Evolutionary conservation across 768 basidiomycete species (phyloP).

Genomic region (Pleurotus sapidus): DNA sequence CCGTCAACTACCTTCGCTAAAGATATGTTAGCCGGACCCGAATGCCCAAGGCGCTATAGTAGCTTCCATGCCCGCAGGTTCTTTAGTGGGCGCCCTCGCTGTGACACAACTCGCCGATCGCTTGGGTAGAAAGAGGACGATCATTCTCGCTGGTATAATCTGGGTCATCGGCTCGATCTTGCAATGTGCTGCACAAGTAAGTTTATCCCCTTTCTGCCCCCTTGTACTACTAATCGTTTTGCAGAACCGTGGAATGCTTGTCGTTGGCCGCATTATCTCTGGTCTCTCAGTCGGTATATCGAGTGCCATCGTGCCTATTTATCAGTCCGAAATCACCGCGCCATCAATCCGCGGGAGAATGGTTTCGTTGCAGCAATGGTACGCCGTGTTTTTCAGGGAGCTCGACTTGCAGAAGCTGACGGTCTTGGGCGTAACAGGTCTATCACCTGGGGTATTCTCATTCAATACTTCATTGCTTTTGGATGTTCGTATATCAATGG

Average conservation of each 20-base stretch:
- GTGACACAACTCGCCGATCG: constrained; percentile 63
- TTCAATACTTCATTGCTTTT: constrained; percentile 76
- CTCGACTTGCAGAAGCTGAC: not conserved
- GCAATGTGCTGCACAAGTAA: constrained; percentile 58
- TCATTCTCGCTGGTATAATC: constrained; percentile 64
- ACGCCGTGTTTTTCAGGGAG: not conserved
- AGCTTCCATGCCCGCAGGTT: constrained; percentile 78
- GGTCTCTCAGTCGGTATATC: constrained; percentile 68
- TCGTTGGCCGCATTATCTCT: constrained; percentile 64
- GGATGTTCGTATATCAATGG: constrained; percentile 74
- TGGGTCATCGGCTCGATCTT: constrained; percentile 74
- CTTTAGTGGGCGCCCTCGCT: constrained; percentile 61
- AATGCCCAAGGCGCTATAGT: constrained; percentile 70
- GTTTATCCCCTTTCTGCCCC: constrained; percentile 11
- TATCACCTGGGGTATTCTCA: constrained; percentile 75
- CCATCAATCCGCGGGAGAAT: constrained; percentile 72
- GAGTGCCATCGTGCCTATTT: constrained; percentile 67
- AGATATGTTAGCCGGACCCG: constrained; percentile 37
- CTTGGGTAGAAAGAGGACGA: constrained; percentile 62
- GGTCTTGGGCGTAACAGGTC: constrained; percentile 29
- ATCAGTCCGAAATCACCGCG: constrained; percentile 73
- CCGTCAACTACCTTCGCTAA: not conserved
- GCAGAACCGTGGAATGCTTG: constrained; percentile 73
- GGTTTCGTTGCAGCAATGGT: constrained; percentile 77
- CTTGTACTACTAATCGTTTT: constrained; percentile 1